A percentile compares a stretch with the other conserved stretches of the same genome.
These are phyloP conservation scores for Colletotrichum musicola DNA, from an alignment of 2,329 filamentous ascomycete genomes.

Conservation along the genomic window DNA sequence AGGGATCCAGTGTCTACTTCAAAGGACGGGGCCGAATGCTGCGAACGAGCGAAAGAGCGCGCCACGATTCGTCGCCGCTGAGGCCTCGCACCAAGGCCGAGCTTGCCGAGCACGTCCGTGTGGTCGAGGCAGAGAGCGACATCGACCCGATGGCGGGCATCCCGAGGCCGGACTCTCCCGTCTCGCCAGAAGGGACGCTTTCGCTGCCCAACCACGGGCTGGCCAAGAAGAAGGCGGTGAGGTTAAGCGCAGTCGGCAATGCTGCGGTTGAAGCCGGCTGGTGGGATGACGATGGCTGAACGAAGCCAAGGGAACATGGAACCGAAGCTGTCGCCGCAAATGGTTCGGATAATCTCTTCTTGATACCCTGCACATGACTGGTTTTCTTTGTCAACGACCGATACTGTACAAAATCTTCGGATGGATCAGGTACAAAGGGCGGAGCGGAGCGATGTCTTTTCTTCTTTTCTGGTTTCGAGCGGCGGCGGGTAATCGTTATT, in stretches of 20 bases:
- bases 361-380: conserved; percentile 39
- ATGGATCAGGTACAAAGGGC: conserved; percentile 24
- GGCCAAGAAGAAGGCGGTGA: conserved; percentile 55
- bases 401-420: conserved; percentile 26
- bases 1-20: not conserved
- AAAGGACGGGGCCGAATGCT: conserved; percentile 24
- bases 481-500: conserved; percentile 2
- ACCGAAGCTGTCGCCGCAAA: conserved; percentile 1
- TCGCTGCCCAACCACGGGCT: conserved; percentile 35
- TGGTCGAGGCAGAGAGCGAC: conserved; percentile 42
- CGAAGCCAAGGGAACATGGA: conserved; percentile 1
- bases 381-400: conserved; percentile 34
- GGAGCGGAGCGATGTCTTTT: conserved; percentile 1
- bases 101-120: conserved; percentile 4
- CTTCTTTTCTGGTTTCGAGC: conserved; percentile 8
- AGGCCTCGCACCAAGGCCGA: conserved; percentile 12
- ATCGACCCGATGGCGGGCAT: conserved; percentile 43
- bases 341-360: conserved; percentile 35
- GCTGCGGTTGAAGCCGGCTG: conserved; percentile 48
- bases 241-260: conserved; percentile 56
- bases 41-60: conserved; percentile 20
- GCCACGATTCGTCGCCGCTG: conserved; percentile 28
- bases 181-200: conserved; percentile 39
- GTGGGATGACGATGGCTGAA: conserved; percentile 56
- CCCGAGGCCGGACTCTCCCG: conserved; percentile 55